These are phyloP conservation scores for Fraxinus quadrangulata DNA, from an alignment of 257 asterid genomes.

Conservation along the genomic window DNA sequence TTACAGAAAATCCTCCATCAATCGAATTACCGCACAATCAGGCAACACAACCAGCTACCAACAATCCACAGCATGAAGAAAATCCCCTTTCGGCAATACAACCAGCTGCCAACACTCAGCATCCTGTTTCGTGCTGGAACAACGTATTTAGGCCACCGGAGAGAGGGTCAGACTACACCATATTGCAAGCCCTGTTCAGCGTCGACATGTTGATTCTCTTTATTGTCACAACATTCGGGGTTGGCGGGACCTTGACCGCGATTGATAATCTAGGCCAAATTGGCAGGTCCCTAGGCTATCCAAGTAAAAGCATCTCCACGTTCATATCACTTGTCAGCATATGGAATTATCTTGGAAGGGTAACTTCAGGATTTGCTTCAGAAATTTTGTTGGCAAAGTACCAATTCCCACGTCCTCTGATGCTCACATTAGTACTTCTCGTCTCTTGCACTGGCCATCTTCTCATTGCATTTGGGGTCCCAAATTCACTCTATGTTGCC, in stretches of 20 bases:
- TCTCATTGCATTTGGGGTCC: slow-evolving; percentile 54
- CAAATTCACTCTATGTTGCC: slow-evolving; percentile 42
- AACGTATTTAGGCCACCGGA: slow-evolving; percentile 45
- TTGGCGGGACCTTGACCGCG: slow-evolving; percentile 59
- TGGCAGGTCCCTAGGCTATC: slow-evolving; percentile 49
- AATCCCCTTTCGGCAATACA: slow-evolving; percentile 10
- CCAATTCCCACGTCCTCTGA: slow-evolving; percentile 56
- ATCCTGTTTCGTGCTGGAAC: slow-evolving; percentile 35
- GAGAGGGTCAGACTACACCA: slow-evolving; percentile 59
- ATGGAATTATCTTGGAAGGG: slow-evolving; percentile 60
- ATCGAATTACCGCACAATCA: slow-evolving; percentile 2
- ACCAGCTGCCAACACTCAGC: background rate
- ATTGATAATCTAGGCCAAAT: slow-evolving; percentile 57
- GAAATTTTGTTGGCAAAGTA: slow-evolving; percentile 43
- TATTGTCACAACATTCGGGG: slow-evolving; percentile 46
- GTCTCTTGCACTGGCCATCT: slow-evolving; percentile 54
- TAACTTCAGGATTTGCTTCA: slow-evolving; percentile 48
- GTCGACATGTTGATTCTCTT: slow-evolving; percentile 54
- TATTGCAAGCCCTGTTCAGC: slow-evolving; percentile 60
- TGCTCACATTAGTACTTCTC: slow-evolving; percentile 44
- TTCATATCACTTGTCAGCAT: slow-evolving; percentile 60
- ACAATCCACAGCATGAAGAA: background rate
- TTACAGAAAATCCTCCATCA: slow-evolving; percentile 1
- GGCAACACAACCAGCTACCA: background rate
- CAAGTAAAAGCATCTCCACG: slow-evolving; percentile 46